Base-by-base conservation (phyloP, 441 rosid species). In the Macaranga tanarius region DNA sequence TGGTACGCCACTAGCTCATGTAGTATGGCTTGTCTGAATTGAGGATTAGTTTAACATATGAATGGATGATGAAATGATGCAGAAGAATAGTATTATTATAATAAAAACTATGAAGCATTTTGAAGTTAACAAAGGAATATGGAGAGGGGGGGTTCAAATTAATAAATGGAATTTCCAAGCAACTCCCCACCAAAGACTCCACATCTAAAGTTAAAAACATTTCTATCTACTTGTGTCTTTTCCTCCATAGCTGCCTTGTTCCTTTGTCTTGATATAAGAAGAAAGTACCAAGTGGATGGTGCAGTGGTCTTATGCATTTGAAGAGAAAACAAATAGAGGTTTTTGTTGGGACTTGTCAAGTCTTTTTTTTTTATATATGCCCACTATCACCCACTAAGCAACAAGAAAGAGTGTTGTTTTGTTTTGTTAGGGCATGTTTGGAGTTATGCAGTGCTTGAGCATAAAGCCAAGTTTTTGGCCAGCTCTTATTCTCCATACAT, bases 401-500 rank as follows among this genome's bases (percentile, higher is more conserved):
- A 84, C 90, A 87, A 83, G 66, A 44, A 58, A 67, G 75, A 78
- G 75, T 85, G 88, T 73, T 81, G 88, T 80, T 86, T 82, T 82
- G 87, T 76, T 76, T 85, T 85, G 90, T 78, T 77, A 52, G 77
- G 84, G 82, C 88, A 80, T 79, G 84, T 42, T 84, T 85, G 88
- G 84, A 77, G 58, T 73, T 42, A 31, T 73, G 45, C 66, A 69
- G 71, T 54, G 65, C 79, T 70, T 38, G 58, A 70, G 77, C 75
- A 85, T 76, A 76, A 75, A 63, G 45, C 79, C 93, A 85, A 76
- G 44, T 17, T 61, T 69, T 74, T 28, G 77, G 86, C 89, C 90
- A 81, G 75, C 87, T 84, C 81, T 83, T 83, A 82, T 82, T 86
- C 90, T 42, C 86, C 82, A 73, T 83, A 87, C 87, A 80, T 77